phyloP scores from a whole-genome alignment of 2,329 filamentous ascomycete species.

The Penicillium expansum region DNA sequence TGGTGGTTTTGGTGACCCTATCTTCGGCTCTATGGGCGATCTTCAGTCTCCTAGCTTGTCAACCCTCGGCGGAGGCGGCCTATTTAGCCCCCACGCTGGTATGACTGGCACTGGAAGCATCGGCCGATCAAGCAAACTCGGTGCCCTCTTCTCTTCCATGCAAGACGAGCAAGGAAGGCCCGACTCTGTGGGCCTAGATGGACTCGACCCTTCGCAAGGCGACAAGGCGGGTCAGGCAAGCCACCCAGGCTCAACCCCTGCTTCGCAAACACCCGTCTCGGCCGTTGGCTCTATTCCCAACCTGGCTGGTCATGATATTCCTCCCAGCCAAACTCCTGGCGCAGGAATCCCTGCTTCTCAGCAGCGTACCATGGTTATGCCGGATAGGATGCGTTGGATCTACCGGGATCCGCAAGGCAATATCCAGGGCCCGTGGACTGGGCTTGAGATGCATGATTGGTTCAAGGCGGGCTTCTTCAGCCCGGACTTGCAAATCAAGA shows the following conservation, averaged over 20 bases:
- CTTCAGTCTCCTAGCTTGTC: conserved; percentile 56
- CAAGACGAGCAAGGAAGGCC: conserved; percentile 61
- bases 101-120: conserved; percentile 62
- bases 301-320: conserved; percentile 31
- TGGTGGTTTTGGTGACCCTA: conserved; percentile 55
- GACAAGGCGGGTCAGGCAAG: conserved; percentile 33
- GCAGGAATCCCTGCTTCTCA: conserved; percentile 67
- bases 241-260: conserved; percentile 31
- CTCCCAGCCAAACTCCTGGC: conserved; percentile 36
- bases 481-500: conserved; percentile 89
- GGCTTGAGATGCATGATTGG: conserved; percentile 99
- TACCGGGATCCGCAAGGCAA: conserved; percentile 93
- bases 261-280: conserved; percentile 38
- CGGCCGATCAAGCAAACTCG: conserved; percentile 75
- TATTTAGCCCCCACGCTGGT: conserved; percentile 63
- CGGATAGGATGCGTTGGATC: conserved; percentile 97
- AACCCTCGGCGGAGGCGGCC: conserved; percentile 42
- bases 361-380: conserved; percentile 95
- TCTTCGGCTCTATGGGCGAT: conserved; percentile 75
- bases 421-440: conserved; percentile 91
- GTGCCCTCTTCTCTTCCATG: conserved; percentile 84
- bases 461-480: conserved; percentile 99
- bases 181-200: conserved; percentile 56
- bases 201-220: conserved; percentile 37
- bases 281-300: conserved; percentile 34